Evolutionary conservation across 768 basidiomycete genomes (phyloP), one percentile per base, ranked within the genome.

Genomic region (Tricholoma sp.): DNA sequence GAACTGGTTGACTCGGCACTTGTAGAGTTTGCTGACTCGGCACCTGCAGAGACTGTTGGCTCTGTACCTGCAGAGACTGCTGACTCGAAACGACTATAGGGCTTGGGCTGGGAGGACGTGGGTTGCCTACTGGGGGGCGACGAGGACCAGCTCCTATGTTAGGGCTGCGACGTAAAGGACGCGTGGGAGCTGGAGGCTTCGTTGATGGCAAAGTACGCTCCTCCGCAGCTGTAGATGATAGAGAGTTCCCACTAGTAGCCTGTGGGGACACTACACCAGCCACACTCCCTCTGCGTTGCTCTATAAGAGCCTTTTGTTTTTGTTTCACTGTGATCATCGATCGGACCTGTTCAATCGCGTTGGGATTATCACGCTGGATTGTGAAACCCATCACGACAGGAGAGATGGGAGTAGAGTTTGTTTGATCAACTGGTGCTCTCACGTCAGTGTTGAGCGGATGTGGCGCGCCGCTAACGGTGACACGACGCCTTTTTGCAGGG

Each of bases 261-360:
- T 69, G 63, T n/a, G 76, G 68, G 3, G 78, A 70, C 29, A 73
- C 58, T 47, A 73, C 63, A 12, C 73, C 76, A 29, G 76, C 82
- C 12, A 77, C 71, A 66, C 85, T 85, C 9, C 80, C 85, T 61
- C 88, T 73, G 50, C 86, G 80, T 70, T 86, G 85, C 67, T 89
- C 85, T 55, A 85, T 83, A 56, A 85, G 72, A 49, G 83, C 80
- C 69, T 88, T 84, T 69, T 86, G 89, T 62, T 84, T 84, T 67
- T 85, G 86, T 64, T 88, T 89, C 50, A 83, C 78, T 34, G 76
- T 70, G 58, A 85, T 75, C 74, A 81, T 81, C 18, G 83, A 81
- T 66, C 85, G 78, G 43, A 84, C 78, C 68, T 85, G 82, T 64
- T 87, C 85, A 39, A 84, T 73, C 11, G 79, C 79, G 31, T 70